Evolutionary conservation across 2,329 filamentous ascomycete genomes (phyloP), one percentile per base, ranked within the genome.

Genomic region (Epichloe baconii): DNA sequence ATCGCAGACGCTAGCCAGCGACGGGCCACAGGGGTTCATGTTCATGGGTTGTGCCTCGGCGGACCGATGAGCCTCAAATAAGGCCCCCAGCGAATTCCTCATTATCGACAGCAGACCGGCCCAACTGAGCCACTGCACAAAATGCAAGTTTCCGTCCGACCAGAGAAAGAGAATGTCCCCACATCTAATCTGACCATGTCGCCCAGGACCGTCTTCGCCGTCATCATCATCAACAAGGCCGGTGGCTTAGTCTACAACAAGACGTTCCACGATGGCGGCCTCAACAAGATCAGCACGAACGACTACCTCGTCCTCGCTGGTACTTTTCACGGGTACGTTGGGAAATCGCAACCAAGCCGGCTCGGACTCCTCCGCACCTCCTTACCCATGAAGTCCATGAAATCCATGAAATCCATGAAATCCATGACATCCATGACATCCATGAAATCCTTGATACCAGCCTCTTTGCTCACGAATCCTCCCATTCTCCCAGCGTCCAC

Each of bases 181-280:
- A 31, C 19, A 12, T 17, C 34, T 17, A 14, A 26, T 34, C 12
- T 38, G 2, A 37, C 34, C 34, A 1, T 35, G 37, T 19, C 21
- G 2, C 34, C 10, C 43, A 97, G 90, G 93, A 87, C 89, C 58
- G 86, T 98, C 67, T 93, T 94, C 69, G 83, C 90, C 53, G 84
- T 98, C 64, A 89, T 97, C 67, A 85, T 98, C 67, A 95, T 98
- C 75, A 97, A 96, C 77, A 98, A 98, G 78, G 90, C 93, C 57
- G 93, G 90, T 54, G 93, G 93, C 61, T 79, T 98, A 50, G 84
- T 98, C 69, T 98, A 95, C 76, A 91, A 97, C 71, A 88, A 89
- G 61, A 87, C 88, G 64, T 97, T 98, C 68, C 83, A 90, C 62
- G 82, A 91, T 43, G 86, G 82, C 54, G 87, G 79, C 44, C 79